Evolutionary conservation across 495 filamentous ascomycete species (phyloP), one percentile per base, ranked within the genome.

Genomic region (Aspergillus nidulans): DNA sequence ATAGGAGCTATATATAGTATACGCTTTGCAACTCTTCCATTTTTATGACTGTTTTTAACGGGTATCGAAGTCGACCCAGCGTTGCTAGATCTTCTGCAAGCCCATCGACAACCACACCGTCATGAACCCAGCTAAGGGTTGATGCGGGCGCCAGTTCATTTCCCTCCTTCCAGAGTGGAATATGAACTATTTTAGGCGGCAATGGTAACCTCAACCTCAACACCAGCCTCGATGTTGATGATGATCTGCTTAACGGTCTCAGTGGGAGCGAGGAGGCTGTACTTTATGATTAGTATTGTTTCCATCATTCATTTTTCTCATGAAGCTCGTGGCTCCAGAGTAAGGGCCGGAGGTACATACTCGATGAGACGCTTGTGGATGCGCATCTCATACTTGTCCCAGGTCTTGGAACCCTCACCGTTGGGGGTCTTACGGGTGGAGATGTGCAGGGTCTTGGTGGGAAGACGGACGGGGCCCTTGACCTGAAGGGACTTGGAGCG

Each of bases 181-280:
- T 54, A n/a, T 58, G 67, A 39, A 18, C 36, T 18, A 39, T 9
- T 71, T 83, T 91, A 98, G 74, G 94, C 92, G 73, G 94, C 94
- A 80, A 98, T 98, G 68, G 94, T 98, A 64, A 98, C 94, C 84
- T 98, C 94, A 67, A 98, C 94, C 85, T 98, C 94, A 72, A 98
- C 94, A 82, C 94, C 94, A 58, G 94, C 94, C 86, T 98, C 94
- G 76, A 98, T 97, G 83, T 98, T 98, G 82, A 97, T 91, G 75
- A 98, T 98, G 83, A 98, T 97, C 84, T 96, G 91, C 87, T 98
- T 98, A 75, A 98, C 94, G 57, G 96, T 90, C 84, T 98, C 94
- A 65, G 94, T 98, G 52, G 94, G 94, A 57, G 94, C 94, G 74
- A 92, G 94, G 54, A 97, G 81, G 79, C 90, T 92, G 63, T 40